Percentiles rank a stretch among this genome's conserved stretches.
phyloP scores from a whole-genome alignment of 2,329 filamentous ascomycete genomes.

The Paecilomyces formosus region DNA sequence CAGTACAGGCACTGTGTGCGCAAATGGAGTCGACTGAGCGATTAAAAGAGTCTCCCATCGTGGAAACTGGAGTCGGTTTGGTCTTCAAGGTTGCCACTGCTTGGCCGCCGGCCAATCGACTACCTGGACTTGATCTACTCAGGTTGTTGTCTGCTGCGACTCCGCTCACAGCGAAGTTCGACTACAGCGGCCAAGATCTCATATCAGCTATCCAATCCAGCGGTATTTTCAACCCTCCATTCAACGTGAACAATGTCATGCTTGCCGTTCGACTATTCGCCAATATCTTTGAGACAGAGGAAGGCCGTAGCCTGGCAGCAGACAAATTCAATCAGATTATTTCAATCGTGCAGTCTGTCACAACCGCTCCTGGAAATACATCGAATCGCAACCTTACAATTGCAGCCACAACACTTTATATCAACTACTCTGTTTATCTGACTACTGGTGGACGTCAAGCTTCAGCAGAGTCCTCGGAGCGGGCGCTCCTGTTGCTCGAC shows the following conservation, averaged over 20 bases:
- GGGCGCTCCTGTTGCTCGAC: constrained; percentile 49
- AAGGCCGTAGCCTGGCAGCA: constrained; percentile 60
- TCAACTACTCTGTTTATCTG: constrained; percentile 77
- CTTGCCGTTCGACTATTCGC: constrained; percentile 73
- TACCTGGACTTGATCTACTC: constrained; percentile 79
- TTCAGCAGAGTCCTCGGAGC: constrained; percentile 37
- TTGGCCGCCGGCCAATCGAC: constrained; percentile 74
- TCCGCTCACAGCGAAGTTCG: constrained; percentile 57
- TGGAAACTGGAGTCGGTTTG: constrained; percentile 52
- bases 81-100: constrained; percentile 64
- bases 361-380: constrained; percentile 43
- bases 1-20: constrained; percentile 54
- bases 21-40: constrained; percentile 49
- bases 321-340: constrained; percentile 55
- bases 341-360: constrained; percentile 55
- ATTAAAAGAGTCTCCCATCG: constrained; percentile 38
- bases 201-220: constrained; percentile 52
- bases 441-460: constrained; percentile 37
- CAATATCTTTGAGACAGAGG: constrained; percentile 72
- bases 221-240: constrained; percentile 51
- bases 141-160: constrained; percentile 68
- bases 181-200: constrained; percentile 49
- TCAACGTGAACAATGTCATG: constrained; percentile 76
- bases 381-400: constrained; percentile 73
- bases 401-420: constrained; percentile 70